Percentiles rank a stretch among this genome's conserved stretches.
These are phyloP conservation scores for Nicotiana paniculata DNA, from an alignment of 257 asterid species.

Conservation along the genomic window DNA sequence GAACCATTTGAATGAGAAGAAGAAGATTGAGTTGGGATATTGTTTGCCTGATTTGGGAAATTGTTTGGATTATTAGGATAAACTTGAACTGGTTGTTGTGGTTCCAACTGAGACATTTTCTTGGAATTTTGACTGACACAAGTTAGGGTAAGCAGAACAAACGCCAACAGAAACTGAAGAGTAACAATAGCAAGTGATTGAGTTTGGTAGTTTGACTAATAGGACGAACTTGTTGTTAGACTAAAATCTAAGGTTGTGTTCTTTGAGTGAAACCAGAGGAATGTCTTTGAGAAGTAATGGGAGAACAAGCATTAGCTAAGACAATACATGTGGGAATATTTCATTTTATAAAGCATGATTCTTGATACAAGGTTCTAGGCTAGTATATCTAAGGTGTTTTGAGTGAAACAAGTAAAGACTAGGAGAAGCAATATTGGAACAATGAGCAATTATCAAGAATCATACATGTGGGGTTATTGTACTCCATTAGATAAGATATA, in stretches of 20 bases:
- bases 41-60: slow-evolving; percentile 22
- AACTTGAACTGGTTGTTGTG: slow-evolving; percentile 34
- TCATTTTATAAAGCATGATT: background rate
- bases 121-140: background rate
- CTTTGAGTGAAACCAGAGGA: slow-evolving; percentile 41
- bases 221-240: background rate
- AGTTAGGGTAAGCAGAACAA: background rate
- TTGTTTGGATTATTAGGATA: slow-evolving; percentile 37
- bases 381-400: background rate
- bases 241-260: slow-evolving; percentile 8
- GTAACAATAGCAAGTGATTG: background rate
- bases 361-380: background rate
- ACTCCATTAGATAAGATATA: background rate
- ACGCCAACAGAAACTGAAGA: background rate
- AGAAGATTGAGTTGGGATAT: background rate
- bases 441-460: background rate
- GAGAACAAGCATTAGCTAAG: slow-evolving; percentile 10
- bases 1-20: slow-evolving; percentile 58
- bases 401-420: background rate
- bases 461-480: slow-evolving; percentile 3
- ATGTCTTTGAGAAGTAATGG: slow-evolving; percentile 14
- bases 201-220: background rate
- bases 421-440: background rate
- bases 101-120: slow-evolving; percentile 32
- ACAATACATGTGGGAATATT: slow-evolving; percentile 1